Percentiles rank a stretch among this genome's conserved stretches.
These are phyloP conservation scores for Copromyces sp. DNA, from an alignment of 495 filamentous ascomycete genomes.

Conservation along the genomic window DNA sequence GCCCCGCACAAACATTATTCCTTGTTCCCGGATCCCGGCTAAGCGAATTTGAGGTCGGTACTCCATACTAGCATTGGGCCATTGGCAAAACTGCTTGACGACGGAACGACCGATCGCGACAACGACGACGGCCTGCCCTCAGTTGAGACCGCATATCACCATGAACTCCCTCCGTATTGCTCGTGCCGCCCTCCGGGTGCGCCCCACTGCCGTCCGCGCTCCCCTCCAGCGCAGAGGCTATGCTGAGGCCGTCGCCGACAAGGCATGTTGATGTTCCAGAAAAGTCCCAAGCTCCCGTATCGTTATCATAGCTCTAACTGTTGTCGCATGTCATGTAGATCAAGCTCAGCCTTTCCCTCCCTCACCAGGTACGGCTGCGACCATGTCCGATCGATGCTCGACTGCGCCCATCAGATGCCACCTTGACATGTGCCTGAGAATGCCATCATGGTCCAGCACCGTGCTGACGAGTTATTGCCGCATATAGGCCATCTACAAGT, in stretches of 20 bases:
- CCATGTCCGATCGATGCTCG: constrained; percentile 2
- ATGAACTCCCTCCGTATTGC: constrained; percentile 92
- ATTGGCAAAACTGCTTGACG: constrained; percentile 30
- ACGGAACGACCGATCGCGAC: constrained; percentile 18
- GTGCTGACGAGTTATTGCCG: constrained; percentile 35
- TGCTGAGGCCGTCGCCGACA: constrained; percentile 84
- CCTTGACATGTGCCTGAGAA: background rate
- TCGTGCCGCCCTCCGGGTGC: constrained; percentile 72
- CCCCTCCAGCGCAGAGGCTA: constrained; percentile 78
- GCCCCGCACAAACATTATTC: constrained; percentile 24
- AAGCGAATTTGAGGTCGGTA: constrained; percentile 24
- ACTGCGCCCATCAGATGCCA: background rate
- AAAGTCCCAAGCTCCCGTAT: constrained; percentile 7
- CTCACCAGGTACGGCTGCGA: constrained; percentile 76
- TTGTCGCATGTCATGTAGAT: constrained; percentile 50
- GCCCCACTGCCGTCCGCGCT: constrained; percentile 56
- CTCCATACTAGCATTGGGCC: background rate
- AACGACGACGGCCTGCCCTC: constrained; percentile 24
- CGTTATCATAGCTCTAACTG: constrained; percentile 11
- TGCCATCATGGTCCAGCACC: background rate
- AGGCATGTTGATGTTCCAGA: constrained; percentile 30
- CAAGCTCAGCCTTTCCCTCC: constrained; percentile 91
- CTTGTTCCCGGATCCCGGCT: constrained; percentile 25
- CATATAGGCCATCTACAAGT: constrained; percentile 44
- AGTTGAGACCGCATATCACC: constrained; percentile 45